phyloP scores from a whole-genome alignment of 306 rosid species.

The Acmispon strigosus region DNA sequence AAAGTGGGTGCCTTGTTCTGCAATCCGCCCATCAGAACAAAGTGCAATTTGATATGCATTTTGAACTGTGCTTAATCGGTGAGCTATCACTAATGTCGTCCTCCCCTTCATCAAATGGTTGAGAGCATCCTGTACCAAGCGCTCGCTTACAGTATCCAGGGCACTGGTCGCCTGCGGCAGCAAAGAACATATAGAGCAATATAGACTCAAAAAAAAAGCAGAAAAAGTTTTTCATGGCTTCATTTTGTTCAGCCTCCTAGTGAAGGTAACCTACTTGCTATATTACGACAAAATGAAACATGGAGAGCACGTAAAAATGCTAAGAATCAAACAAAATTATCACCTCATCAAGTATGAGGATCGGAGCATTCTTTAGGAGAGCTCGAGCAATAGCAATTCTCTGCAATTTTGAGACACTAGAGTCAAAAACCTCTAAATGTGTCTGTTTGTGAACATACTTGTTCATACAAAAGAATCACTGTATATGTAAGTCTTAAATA shows the following conservation, averaged over 20 bases:
- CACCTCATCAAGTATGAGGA: conserved; percentile 90
- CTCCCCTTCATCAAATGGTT: conserved; percentile 78
- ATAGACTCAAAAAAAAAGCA: not conserved
- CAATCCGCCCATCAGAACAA: conserved; percentile 60
- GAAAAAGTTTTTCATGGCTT: not conserved
- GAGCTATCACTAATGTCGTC: conserved; percentile 91
- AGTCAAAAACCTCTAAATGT: conserved; percentile 17
- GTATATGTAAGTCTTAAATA: not conserved
- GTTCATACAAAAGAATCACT: not conserved
- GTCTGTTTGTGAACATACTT: not conserved
- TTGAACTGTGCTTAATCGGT: conserved; percentile 86
- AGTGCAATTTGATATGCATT: conserved; percentile 85
- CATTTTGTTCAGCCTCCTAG: not conserved
- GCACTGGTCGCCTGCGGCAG: conserved; percentile 83
- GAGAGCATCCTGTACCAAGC: conserved; percentile 81
- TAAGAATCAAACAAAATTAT: not conserved
- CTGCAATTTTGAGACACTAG: conserved; percentile 37
- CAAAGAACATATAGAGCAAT: conserved; percentile 17
- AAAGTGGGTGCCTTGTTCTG: conserved; percentile 72
- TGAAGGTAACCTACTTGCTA: conserved; percentile 9
- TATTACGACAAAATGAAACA: not conserved
- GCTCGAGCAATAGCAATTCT: conserved; percentile 93
- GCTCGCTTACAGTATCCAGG: conserved; percentile 81
- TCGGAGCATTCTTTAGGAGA: conserved; percentile 80
- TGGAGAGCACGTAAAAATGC: conserved; percentile 5